Conservation (phyloP, 306 rosid species). For the Vicia faba region DNA sequence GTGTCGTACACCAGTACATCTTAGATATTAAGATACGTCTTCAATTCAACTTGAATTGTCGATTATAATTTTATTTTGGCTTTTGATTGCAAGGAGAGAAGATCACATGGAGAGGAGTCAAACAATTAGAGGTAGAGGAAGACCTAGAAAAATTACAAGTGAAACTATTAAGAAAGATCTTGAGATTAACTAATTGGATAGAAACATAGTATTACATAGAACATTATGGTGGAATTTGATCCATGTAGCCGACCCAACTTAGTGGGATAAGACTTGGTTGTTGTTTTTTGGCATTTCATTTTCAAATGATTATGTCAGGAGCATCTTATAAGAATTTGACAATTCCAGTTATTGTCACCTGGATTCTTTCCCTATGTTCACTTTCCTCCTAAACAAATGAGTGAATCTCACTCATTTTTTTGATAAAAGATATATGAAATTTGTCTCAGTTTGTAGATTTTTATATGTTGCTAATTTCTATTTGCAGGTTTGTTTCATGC, state of each 20-base stretch:
- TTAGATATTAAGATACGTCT: not conserved
- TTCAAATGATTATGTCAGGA: not conserved
- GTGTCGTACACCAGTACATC: not conserved
- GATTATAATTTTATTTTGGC: not conserved
- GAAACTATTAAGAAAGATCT: no score
- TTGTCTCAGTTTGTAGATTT: not conserved
- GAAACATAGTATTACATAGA: no score
- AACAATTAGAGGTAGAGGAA: no score
- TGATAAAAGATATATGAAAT: not conserved
- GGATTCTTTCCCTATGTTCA: not conserved
- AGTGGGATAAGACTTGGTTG: no score
- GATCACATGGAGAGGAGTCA: no score
- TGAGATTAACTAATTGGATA: no score
- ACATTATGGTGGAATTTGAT: no score
- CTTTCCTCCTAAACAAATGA: constrained; percentile 21
- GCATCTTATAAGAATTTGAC: not conserved
- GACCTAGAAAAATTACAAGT: no score
- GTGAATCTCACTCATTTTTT: constrained; percentile 26
- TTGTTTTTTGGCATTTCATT: not conserved
- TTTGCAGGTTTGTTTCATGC: constrained; percentile 81
- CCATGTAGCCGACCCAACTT: no score
- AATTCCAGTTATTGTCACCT: not conserved
- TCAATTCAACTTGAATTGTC: not conserved
- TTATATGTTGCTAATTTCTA: constrained; percentile 18
- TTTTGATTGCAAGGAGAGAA: not conserved